Evolutionary conservation across 192 early-diverging fungal species (phyloP), one percentile per base, ranked within the genome.

Genomic region (Coemansia sp.): DNA sequence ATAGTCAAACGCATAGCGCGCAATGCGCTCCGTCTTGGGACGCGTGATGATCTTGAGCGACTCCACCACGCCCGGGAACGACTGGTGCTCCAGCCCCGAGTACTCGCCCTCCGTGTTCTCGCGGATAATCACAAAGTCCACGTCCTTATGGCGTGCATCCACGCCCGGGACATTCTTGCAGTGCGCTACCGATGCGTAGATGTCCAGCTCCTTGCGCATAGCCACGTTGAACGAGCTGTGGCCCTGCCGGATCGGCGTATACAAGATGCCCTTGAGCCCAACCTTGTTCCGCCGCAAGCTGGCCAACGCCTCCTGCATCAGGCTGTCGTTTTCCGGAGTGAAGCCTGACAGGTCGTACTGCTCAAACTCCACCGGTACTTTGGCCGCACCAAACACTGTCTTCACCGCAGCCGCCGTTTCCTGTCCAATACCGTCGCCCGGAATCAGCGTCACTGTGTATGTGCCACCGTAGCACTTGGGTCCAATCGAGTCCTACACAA

Each of bases 51-150:
- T 92, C 87, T 99, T 99, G 57, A 99, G 81, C 43, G 94, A 97
- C 78, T 99, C 96, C 55, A 99, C 93, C 17, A 99, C 94, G 60
- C 96, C 96, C 11, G 94, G 90, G 81, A 91, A 91, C 53, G 94
- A 93, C 87, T 91, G 87, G 84, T 99, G 96, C 80, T 99, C 96
- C 49, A 96, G 84, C 11, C 96, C 96, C 74, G 93, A 91, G 87
- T 99, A 99, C 83, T 99, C 96, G 65, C 96, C 96, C 81, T 99
- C 96, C 43, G 96, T 99, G 86, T 99, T 99, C 69, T 99, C 96
- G 82, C 96, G 91, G 76, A 99, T 97, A 60, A 99, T 95, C 64
- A 91, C 90, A 88, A 99, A 93, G 81, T 99, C 89, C 38, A 99
- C 93, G 60, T 88, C 82, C 68, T 89, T 89, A 79, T 95, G 90